Evolutionary conservation across 495 filamentous ascomycete genomes (phyloP).

Genomic region (Echria macrotheca): DNA sequence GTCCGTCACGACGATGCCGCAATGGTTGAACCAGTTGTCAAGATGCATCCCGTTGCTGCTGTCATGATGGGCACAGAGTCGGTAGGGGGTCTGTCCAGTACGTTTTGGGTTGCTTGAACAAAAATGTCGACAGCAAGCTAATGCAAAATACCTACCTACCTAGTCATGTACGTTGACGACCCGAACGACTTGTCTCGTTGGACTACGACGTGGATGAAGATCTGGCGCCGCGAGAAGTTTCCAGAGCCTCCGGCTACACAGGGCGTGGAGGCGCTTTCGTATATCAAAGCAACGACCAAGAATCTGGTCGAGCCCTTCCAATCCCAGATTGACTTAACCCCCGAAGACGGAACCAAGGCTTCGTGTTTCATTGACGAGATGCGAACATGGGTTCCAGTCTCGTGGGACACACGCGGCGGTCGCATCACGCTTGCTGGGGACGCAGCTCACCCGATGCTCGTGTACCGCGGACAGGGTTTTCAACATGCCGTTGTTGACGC

Average conservation of each 20-base stretch:
- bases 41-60: slow-evolving; percentile 23
- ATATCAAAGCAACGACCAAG: slow-evolving; percentile 34
- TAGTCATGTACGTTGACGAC: slow-evolving; percentile 20
- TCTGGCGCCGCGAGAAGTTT: slow-evolving; percentile 22
- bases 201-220: slow-evolving; percentile 33
- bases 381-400: slow-evolving; percentile 29
- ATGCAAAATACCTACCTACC: neutral
- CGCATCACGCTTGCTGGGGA: slow-evolving; percentile 51
- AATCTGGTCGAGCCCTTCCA: slow-evolving; percentile 36
- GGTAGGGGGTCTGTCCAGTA: slow-evolving; percentile 16
- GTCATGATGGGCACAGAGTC: slow-evolving; percentile 23
- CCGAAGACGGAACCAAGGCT: slow-evolving; percentile 28
- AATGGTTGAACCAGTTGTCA: slow-evolving; percentile 26
- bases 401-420: slow-evolving; percentile 46
- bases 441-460: slow-evolving; percentile 55
- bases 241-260: slow-evolving; percentile 2
- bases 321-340: slow-evolving; percentile 37
- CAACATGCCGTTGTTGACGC: slow-evolving; percentile 47
- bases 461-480: slow-evolving; percentile 49
- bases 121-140: neutral
- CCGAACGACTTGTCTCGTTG: slow-evolving; percentile 31
- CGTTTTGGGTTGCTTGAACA: neutral
- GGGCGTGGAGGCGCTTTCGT: slow-evolving; percentile 28
- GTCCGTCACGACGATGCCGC: slow-evolving; percentile 28
- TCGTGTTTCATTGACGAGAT: slow-evolving; percentile 26